Evolutionary conservation across 768 basidiomycete genomes (phyloP), one percentile per base, ranked within the genome.

Genomic region (Podaxis sp.): DNA sequence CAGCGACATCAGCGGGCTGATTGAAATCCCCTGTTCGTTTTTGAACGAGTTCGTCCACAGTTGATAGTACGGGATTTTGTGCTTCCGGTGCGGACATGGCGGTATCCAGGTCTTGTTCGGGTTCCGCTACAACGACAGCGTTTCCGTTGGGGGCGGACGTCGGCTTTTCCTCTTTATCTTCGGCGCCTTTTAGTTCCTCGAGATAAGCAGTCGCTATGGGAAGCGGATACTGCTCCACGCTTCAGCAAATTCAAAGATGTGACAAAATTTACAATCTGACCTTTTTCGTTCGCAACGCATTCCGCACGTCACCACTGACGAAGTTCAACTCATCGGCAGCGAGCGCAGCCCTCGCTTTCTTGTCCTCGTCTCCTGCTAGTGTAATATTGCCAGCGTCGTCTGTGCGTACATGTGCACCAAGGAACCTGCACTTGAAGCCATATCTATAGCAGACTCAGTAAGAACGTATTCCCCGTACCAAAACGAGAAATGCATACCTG

Each of bases 371-470:
- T 5, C 75, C 75, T 0, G 81, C 63, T 0, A 89, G 69, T 25
- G 72, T 72, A 15, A 84, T 66, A 2, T 73, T 65, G 1, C 84
- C 86, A 13, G 77, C 74, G 15, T 79, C 79, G 36, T 81, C 77
- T 38, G 75, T 74, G 17, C 70, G 74, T 11, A 89, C 75, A 73
- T 99, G 96, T 2, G 84, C 88, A 12, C 90, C 89, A 4, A 97
- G 82, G 74, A 91, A 97, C 2, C 97, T 86, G 72, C 97, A 99
- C 73, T 94, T 93, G 73, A 91, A 88, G 11, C 95, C 97, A 67
- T 84, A 86, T 57, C 80, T 83, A 61, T 22, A 37, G 50, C 51
- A 19, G n/a, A 46, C 12, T 61, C n/a, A 19, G 24, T 7, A 27
- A 19, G 29, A 13, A 24, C 22, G 46, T 22, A 33, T 24, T 12